These are phyloP conservation scores for Yarrowia keelungensis DNA, from an alignment of 805 yeast species.

Conservation along the genomic window DNA sequence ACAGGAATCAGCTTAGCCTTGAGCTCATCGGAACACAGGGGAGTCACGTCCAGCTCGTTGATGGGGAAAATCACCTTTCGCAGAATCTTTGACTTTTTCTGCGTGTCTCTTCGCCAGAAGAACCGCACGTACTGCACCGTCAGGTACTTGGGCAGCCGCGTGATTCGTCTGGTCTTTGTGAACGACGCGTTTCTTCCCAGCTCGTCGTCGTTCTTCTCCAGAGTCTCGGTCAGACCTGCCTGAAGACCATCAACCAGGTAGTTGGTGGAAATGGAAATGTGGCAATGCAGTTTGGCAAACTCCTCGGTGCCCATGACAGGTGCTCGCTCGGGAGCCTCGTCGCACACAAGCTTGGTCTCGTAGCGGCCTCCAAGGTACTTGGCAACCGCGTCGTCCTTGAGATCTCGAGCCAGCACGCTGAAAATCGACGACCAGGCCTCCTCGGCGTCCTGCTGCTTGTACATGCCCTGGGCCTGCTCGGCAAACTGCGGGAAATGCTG, in stretches of 20 bases:
- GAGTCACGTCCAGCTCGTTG: slow-evolving; percentile 79
- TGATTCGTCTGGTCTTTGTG: slow-evolving; percentile 63
- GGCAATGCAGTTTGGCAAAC: slow-evolving; percentile 82
- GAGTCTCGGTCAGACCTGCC: slow-evolving; percentile 73
- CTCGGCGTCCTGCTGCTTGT: slow-evolving; percentile 98
- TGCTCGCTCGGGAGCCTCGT: slow-evolving; percentile 60
- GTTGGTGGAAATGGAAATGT: slow-evolving; percentile 83
- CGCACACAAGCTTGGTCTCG: slow-evolving; percentile 67
- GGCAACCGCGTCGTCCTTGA: slow-evolving; percentile 55
- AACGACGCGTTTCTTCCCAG: slow-evolving; percentile 76
- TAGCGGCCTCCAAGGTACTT: slow-evolving; percentile 70
- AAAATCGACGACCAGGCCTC: slow-evolving; percentile 88
- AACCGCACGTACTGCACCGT: slow-evolving; percentile 94
- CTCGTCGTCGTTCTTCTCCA: slow-evolving; percentile 77
- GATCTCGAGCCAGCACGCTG: slow-evolving; percentile 56
- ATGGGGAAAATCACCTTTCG: slow-evolving; percentile 95
- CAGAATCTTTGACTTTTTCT: slow-evolving; percentile 88
- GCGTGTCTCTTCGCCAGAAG: slow-evolving; percentile 93
- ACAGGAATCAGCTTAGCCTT: slow-evolving; percentile 68
- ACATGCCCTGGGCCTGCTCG: slow-evolving; percentile 70
- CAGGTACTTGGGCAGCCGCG: slow-evolving; percentile 83
- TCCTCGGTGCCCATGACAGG: slow-evolving; percentile 58
- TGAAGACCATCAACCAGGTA: slow-evolving; percentile 85
- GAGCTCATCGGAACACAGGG: slow-evolving; percentile 80
- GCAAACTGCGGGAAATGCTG: slow-evolving; percentile 84